Base-by-base conservation (phyloP, 257 asterid species). In the Schizonepeta tenuifolia region DNA sequence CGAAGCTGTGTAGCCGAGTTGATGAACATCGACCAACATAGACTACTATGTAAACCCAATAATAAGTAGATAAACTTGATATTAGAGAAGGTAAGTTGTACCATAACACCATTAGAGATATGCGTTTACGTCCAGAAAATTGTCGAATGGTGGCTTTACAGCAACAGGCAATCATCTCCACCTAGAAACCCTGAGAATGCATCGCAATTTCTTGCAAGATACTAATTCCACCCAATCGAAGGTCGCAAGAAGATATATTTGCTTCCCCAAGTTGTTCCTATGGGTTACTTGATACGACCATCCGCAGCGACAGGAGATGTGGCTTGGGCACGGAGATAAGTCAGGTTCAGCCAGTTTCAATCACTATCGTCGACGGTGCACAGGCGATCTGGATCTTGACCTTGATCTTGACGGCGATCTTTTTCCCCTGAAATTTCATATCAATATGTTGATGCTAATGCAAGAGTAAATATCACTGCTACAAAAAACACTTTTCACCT, bases 311-410 rank as follows among this genome's bases (percentile, higher is more conserved):
- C 51, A 18, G 51, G 67, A 36, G 24, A n/a, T 3, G 10, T 35
- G 31, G 50, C 50, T 17, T 61, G 9, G n/a, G 22, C 15, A 18
- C 38, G 50, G 69, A 66, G 21, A 74, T 31, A 17, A 3, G 33
- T 49, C 13, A 28, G 22, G 47, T 50, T 75, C 50, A 22, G 47
- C 28, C 3, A 1, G 69, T 36, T 44, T 28, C 59, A 58, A 18
- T 40, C 24, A 67, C 83, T 86, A 83, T 46, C 92, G 84, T 64
- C 84, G 83, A 67, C 90, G 79, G 28, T 77, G 95, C 47, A 61
- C 83, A 22, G 98, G 99, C 7, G 99, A 94, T 80, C 89, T 89
- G 49, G 96, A 90, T 81, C 90, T 81, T 38, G 92, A 84, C 64
- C 93, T 86, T 47, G 76, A 71, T 21, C 65, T 67, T 50, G 94